Percentiles rank a stretch among this genome's conserved stretches.
Conservation (phyloP, 2,329 filamentous ascomycete genomes). For the Penicillium sp. region DNA sequence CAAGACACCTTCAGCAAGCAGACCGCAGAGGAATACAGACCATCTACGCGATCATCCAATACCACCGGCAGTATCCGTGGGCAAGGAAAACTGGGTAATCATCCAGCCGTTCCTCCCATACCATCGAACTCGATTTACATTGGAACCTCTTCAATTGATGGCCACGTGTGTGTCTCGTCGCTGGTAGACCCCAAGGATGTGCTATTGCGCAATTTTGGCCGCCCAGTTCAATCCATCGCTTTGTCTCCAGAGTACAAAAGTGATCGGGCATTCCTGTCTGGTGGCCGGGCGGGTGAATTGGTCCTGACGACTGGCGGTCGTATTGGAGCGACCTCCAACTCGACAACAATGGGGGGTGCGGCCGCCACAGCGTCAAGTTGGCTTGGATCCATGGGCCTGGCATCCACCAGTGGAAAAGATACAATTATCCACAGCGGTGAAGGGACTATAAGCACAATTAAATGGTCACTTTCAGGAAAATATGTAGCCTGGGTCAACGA, state of each 20-base stretch:
- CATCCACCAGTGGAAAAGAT: constrained; percentile 76
- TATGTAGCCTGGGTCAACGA: constrained; percentile 97
- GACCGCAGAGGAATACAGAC: constrained; percentile 29
- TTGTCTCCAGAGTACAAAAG: constrained; percentile 93
- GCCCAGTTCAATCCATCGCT: constrained; percentile 87
- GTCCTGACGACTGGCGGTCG: constrained; percentile 82
- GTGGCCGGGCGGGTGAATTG: constrained; percentile 81
- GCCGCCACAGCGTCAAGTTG: constrained; percentile 83
- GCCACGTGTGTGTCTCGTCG: constrained; percentile 89
- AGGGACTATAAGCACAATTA: constrained; percentile 84
- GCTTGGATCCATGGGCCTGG: constrained; percentile 84
- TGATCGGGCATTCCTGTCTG: constrained; percentile 85
- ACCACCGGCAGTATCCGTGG: constrained; percentile 34
- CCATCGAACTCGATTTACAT: constrained; percentile 92
- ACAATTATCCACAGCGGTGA: constrained; percentile 87
- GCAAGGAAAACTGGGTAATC: constrained; percentile 24
- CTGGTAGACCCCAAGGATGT: constrained; percentile 87
- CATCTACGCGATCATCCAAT: constrained; percentile 28
- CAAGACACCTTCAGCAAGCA: constrained; percentile 39
- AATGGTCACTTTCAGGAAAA: constrained; percentile 90
- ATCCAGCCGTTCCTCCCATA: constrained; percentile 60
- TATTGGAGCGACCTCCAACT: constrained; percentile 74
- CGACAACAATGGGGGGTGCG: constrained; percentile 73
- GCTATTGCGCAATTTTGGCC: constrained; percentile 85
- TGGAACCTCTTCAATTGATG: constrained; percentile 90